Evolutionary conservation across 2,329 filamentous ascomycete species (phyloP).

Genomic region (Ascochyta lentis): DNA sequence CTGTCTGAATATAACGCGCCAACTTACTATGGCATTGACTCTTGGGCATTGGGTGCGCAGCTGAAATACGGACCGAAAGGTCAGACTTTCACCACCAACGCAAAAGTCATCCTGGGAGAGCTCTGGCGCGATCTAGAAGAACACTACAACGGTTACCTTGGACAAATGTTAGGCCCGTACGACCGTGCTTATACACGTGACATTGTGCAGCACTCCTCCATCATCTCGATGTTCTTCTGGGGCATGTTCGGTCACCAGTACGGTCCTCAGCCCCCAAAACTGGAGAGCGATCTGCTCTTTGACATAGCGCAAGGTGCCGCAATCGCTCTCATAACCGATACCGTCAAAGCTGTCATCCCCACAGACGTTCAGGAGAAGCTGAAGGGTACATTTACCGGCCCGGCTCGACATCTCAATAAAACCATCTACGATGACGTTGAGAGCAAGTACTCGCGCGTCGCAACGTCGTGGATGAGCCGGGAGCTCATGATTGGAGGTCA

Average conservation of each 20-base stretch:
- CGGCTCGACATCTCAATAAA: constrained; percentile 8
- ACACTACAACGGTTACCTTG: constrained; percentile 49
- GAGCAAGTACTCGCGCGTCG: constrained; percentile 32
- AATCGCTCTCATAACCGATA: constrained; percentile 12
- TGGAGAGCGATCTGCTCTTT: constrained; percentile 11
- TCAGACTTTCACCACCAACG: constrained; percentile 30
- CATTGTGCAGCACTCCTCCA: constrained; percentile 26
- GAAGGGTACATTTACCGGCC: constrained; percentile 5
- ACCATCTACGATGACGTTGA: constrained; percentile 26
- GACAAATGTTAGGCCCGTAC: constrained; percentile 47
- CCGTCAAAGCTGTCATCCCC: constrained; percentile 1
- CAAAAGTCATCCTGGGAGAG: constrained; percentile 24
- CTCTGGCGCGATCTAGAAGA: constrained; percentile 48
- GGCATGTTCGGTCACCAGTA: constrained; percentile 15
- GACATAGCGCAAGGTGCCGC: constrained; percentile 14
- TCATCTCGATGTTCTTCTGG: constrained; percentile 19
- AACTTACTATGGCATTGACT: constrained; percentile 53
- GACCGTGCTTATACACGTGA: constrained; percentile 51
- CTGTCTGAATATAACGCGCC: constrained; percentile 52
- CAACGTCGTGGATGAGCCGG: constrained; percentile 53
- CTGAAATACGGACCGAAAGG: constrained; percentile 48
- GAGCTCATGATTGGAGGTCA: constrained; percentile 53
- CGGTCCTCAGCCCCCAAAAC: constrained; percentile 11
- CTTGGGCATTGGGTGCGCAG: constrained; percentile 51
- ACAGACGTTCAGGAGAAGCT: constrained; percentile 1